Conservation (phyloP, 2,329 filamentous ascomycete species). For the Trichophyton mentagrophytes region DNA sequence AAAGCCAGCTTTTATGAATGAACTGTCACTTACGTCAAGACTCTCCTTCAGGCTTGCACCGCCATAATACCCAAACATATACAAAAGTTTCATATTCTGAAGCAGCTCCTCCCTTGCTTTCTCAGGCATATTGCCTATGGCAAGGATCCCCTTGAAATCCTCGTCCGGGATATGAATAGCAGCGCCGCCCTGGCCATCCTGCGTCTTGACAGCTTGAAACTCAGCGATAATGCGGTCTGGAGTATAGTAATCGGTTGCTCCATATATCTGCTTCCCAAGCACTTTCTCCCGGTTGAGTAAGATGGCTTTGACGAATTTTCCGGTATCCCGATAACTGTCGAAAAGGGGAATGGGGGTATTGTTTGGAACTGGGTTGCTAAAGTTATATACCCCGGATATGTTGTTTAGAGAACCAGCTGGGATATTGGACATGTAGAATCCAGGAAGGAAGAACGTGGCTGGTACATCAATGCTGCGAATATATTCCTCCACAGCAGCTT, state of each 20-base stretch:
- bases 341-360: conserved; percentile 33
- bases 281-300: conserved; percentile 32
- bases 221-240: conserved; percentile 29
- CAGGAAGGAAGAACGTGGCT: conserved; percentile 32
- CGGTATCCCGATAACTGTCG: conserved; percentile 34
- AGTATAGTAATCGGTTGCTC: conserved; percentile 30
- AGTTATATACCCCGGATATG: conserved; percentile 20
- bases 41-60: conserved; percentile 25
- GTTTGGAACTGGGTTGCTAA: conserved; percentile 17
- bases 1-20: background rate
- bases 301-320: conserved; percentile 27
- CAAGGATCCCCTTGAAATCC: conserved; percentile 19
- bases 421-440: conserved; percentile 35
- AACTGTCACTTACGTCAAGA: conserved; percentile 16
- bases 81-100: conserved; percentile 42
- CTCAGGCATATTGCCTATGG: conserved; percentile 4
- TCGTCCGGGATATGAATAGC: conserved; percentile 16
- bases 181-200: conserved; percentile 21
- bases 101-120: conserved; percentile 35
- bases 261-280: conserved; percentile 34
- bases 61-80: conserved; percentile 42
- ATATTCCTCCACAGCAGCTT: conserved; percentile 29
- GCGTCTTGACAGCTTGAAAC: conserved; percentile 30
- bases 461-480: conserved; percentile 24
- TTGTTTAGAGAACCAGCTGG: conserved; percentile 21